phyloP scores from a whole-genome alignment of 116 monocot genomes.

The Papilionanthe hybrid region DNA sequence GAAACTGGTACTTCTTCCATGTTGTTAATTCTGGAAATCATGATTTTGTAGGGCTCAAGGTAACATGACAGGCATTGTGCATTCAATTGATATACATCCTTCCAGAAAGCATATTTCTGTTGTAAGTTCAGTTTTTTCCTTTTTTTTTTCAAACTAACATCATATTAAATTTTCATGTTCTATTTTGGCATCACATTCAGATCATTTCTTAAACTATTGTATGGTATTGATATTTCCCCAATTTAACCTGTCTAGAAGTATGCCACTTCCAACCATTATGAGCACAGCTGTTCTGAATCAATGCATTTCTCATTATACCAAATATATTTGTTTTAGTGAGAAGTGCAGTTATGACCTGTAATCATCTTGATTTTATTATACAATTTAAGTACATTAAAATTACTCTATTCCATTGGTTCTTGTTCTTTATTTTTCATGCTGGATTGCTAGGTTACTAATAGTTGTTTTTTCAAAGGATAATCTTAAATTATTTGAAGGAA shows the following conservation, averaged over 20 bases:
- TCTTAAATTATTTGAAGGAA: background rate
- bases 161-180: background rate
- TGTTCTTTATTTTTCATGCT: background rate
- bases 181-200: background rate
- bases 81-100: conserved; percentile 95
- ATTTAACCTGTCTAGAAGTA: background rate
- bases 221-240: background rate
- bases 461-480: background rate
- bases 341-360: background rate
- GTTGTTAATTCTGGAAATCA: conserved; percentile 5
- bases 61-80: conserved; percentile 55
- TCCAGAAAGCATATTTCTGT: conserved; percentile 89
- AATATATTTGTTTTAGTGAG: background rate
- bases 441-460: background rate
- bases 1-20: background rate
- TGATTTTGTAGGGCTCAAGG: conserved; percentile 44
- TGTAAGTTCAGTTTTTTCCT: conserved; percentile 37
- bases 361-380: background rate
- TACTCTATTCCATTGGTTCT: background rate
- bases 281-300: background rate
- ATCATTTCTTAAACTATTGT: background rate
- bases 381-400: background rate
- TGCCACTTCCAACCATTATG: background rate
- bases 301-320: background rate
- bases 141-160: background rate